Conservation (phyloP, 805 yeast species). For the Dipodascopsis uninucleata region DNA sequence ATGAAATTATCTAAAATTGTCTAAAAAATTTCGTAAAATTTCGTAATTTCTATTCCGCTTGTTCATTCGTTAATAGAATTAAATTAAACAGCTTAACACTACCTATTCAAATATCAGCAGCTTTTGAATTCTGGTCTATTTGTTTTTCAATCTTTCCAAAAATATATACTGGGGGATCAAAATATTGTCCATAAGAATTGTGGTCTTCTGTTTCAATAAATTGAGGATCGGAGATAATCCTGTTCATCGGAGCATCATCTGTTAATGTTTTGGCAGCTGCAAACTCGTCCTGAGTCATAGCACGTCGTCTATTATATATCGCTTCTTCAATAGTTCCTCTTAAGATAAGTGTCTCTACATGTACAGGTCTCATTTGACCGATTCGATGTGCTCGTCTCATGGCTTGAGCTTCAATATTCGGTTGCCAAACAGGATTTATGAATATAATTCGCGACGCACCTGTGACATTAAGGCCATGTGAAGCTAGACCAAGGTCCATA, state of each 20-base stretch:
- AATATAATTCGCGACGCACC: slow-evolving; percentile 68
- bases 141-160: too few relatives aligned
- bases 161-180: neutral
- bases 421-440: slow-evolving; percentile 69
- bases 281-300: slow-evolving; percentile 22
- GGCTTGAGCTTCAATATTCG: slow-evolving; percentile 69
- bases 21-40: too few relatives aligned
- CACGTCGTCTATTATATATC: slow-evolving; percentile 44
- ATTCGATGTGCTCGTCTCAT: slow-evolving; percentile 74
- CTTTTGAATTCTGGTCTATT: too few relatives aligned
- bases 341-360: slow-evolving; percentile 63
- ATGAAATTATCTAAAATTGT: too few relatives aligned
- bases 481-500: slow-evolving; percentile 64
- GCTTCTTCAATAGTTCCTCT: slow-evolving; percentile 65
- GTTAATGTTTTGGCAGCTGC: slow-evolving; percentile 20
- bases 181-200: neutral
- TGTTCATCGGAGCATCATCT: slow-evolving; percentile 22
- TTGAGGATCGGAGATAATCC: slow-evolving; percentile 12
- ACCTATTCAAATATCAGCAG: too few relatives aligned
- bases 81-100: too few relatives aligned
- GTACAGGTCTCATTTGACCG: slow-evolving; percentile 61
- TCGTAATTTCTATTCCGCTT: too few relatives aligned
- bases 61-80: too few relatives aligned
- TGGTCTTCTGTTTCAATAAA: slow-evolving; percentile 8
- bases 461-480: slow-evolving; percentile 66